phyloP scores from a whole-genome alignment of 2,329 filamentous ascomycete genomes.

The Simplicillium sp. region DNA sequence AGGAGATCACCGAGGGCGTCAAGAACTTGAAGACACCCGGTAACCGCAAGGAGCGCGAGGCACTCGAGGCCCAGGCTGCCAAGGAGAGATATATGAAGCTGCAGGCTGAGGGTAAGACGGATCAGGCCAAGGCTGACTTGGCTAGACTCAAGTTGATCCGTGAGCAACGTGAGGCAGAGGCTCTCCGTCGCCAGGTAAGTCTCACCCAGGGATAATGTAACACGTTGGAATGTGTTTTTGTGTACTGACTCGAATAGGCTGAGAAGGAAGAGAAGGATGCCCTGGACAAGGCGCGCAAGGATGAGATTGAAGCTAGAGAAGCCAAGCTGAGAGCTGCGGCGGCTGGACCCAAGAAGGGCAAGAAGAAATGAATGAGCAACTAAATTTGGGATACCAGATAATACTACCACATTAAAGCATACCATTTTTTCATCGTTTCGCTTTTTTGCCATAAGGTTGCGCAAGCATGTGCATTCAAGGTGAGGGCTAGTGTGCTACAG shows the following conservation, averaged over 20 bases:
- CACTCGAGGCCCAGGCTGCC: constrained; percentile 75
- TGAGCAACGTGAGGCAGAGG: constrained; percentile 78
- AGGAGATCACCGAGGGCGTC: constrained; percentile 43
- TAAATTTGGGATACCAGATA: background rate
- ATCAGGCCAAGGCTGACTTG: constrained; percentile 84
- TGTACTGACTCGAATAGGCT: constrained; percentile 26
- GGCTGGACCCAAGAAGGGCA: constrained; percentile 38
- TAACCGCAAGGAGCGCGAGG: constrained; percentile 55
- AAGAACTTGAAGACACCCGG: constrained; percentile 40
- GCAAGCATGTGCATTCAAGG: too few relatives aligned
- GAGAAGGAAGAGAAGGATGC: constrained; percentile 49
- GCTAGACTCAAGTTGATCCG: constrained; percentile 73
- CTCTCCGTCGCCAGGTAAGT: constrained; percentile 67
- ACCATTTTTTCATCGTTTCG: too few relatives aligned
- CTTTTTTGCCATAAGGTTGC: too few relatives aligned
- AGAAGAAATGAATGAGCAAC: constrained; percentile 28
- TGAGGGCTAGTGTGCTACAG: too few relatives aligned
- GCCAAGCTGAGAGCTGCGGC: constrained; percentile 46
- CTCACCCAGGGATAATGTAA: background rate
- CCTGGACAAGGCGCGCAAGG: constrained; percentile 35
- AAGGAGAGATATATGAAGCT: constrained; percentile 87
- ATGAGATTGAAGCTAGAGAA: constrained; percentile 45
- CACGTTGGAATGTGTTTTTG: constrained; percentile 12
- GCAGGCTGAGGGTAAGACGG: constrained; percentile 91
- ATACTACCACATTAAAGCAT: too few relatives aligned